Conservation (phyloP, 1,284 basidiomycete genomes). For the Boletellus dicymbophilus region DNA sequence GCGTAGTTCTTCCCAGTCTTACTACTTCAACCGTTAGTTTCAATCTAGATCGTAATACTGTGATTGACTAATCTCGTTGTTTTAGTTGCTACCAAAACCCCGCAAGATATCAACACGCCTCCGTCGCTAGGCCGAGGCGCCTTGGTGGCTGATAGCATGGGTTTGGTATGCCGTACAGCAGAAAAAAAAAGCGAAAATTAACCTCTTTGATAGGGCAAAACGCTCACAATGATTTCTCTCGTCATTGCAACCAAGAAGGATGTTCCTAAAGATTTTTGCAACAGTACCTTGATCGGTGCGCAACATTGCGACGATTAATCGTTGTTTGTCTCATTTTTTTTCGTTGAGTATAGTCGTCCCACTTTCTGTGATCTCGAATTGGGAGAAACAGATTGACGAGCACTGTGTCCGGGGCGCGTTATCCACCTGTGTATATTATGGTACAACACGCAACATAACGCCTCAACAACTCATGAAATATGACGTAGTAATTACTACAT, state of each 20-base stretch:
- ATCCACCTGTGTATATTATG: slow-evolving; percentile 70
- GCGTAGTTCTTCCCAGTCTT: slow-evolving; percentile 38
- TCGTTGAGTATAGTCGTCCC: slow-evolving; percentile 66
- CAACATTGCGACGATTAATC: background rate
- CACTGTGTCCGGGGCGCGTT: slow-evolving; percentile 65
- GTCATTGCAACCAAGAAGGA: slow-evolving; percentile 76
- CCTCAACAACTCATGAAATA: slow-evolving; percentile 62
- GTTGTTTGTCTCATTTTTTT: slow-evolving; percentile 1
- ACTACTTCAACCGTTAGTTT: slow-evolving; percentile 67
- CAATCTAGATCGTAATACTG: background rate
- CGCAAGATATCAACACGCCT: slow-evolving; percentile 51
- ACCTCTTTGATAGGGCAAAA: slow-evolving; percentile 66
- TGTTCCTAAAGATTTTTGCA: slow-evolving; percentile 53
- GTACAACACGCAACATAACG: slow-evolving; percentile 60
- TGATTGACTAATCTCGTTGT: slow-evolving; percentile 1
- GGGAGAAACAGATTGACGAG: slow-evolving; percentile 86
- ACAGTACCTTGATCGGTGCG: slow-evolving; percentile 76
- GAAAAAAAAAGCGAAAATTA: slow-evolving; percentile 1
- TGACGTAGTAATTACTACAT: slow-evolving; percentile 91
- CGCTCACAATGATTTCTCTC: slow-evolving; percentile 78
- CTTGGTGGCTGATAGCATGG: slow-evolving; percentile 90
- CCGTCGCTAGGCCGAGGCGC: slow-evolving; percentile 82
- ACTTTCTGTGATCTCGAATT: slow-evolving; percentile 86
- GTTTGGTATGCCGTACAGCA: slow-evolving; percentile 41
- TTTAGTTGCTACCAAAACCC: slow-evolving; percentile 77